phyloP scores from a whole-genome alignment of 768 basidiomycete species.

The Suillus hirtellus region DNA sequence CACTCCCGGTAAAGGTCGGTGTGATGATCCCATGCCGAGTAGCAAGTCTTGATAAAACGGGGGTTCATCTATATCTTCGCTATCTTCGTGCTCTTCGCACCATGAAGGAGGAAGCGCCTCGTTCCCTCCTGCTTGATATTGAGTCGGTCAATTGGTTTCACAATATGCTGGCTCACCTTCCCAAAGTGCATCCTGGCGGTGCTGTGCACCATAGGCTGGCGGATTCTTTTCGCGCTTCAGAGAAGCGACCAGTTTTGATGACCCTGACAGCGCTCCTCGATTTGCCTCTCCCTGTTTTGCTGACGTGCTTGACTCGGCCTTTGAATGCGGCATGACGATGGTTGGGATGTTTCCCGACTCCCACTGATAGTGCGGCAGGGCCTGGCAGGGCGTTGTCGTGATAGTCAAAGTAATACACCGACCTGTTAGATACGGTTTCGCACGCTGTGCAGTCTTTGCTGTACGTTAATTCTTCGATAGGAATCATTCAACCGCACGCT shows the following conservation, averaged over 20 bases:
- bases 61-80: no score
- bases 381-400: no score
- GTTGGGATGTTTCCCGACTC: neutral
- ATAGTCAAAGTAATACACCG: no score
- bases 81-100: no score
- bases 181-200: constrained; percentile 3
- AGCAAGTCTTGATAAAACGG: no score
- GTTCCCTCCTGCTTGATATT: neutral
- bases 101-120: neutral
- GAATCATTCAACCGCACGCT: no score
- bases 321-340: neutral
- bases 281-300: neutral
- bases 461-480: no score
- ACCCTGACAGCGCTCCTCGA: neutral
- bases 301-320: neutral
- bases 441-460: no score
- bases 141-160: neutral
- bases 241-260: neutral
- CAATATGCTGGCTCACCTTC: neutral
- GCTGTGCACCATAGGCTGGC: constrained; percentile 1
- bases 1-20: neutral
- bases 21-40: no score
- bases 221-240: neutral
- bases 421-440: no score
- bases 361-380: no score